Base-by-base conservation (phyloP, 176 grass and related monocot species). In the Bothriochloa decipiens region DNA sequence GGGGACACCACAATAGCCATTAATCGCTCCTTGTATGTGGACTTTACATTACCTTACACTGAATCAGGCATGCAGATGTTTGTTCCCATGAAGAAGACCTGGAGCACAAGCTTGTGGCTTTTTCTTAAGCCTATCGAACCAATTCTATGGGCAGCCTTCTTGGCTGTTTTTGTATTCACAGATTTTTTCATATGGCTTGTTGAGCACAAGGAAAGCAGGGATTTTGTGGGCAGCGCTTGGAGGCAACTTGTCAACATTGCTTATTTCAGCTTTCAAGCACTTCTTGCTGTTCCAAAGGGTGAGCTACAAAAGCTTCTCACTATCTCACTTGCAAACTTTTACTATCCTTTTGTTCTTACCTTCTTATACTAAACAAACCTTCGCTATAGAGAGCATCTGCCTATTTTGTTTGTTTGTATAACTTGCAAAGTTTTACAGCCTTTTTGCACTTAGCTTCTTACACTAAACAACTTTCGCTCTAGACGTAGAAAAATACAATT, bases 31-130 rank as follows among this genome's bases (percentile, higher is more conserved):
- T 12, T 27, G 8, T 83, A 75, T 20, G 86, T 45, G 10, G 86
- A 92, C 76, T 92, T 92, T 47, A 86, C 90, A 0, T 74, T 83
- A 33, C 90, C 90, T 10, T 89, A 82, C 78, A 86, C 83, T 4
- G 82, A 79, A 47, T 92, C 90, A 0, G 86, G 78, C 15, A 65
- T 92, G 32, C 72, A 68, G 35, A 89, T 92, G 86, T 35, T 86
- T 2, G 90, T 89, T 39, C 83, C 78, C 8, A 77, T 86, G 71
- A 86, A 57, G 83, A 35, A 92, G 11, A 71, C 43, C 22, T 72
- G 69, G 69, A 45, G n/a, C 69, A 43, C 4, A 11, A 72, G 39
- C 5, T 45, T 72, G 11, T 72, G 69, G 69, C 2, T 50, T 74
- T 74, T 74, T 74, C 0, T 74, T 15, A 50, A 74, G 25, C 71